These are phyloP conservation scores for Leishmania guyanensis DNA, from an alignment of 208 protist species.

Conservation along the genomic window DNA sequence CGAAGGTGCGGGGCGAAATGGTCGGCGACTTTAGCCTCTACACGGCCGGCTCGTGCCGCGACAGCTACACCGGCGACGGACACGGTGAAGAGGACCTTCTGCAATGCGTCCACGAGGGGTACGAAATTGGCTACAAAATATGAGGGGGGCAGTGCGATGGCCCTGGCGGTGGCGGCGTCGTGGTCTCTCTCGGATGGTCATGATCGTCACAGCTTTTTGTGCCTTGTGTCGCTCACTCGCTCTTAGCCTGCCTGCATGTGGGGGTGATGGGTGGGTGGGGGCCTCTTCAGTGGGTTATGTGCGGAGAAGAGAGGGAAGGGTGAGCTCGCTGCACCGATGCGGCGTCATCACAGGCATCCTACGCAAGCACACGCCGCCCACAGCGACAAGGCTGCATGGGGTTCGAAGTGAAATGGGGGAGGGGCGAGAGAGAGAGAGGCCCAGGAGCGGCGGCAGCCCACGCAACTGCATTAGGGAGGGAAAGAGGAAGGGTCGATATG, in stretches of 20 bases:
- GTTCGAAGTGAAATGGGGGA: too few species aligned
- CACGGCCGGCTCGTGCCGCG: constrained; percentile 72
- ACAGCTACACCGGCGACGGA: constrained; percentile 72
- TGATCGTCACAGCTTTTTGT: background rate
- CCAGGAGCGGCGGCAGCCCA: background rate
- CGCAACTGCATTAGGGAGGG: background rate
- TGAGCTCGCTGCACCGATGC: background rate
- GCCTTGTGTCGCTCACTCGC: background rate
- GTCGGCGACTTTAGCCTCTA: constrained; percentile 82
- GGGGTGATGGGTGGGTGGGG: background rate
- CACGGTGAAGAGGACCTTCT: constrained; percentile 88
- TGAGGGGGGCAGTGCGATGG: constrained; percentile 17
- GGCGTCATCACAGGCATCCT: background rate
- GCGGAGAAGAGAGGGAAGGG: background rate
- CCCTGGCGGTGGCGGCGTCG: too few species aligned
- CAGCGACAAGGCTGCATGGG: too few species aligned
- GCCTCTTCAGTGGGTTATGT: background rate
- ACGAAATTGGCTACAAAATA: constrained; percentile 85
- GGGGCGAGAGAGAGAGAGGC: background rate
- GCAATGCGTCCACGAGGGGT: constrained; percentile 82
- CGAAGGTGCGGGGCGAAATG: constrained; percentile 76
- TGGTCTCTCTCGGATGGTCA: background rate
- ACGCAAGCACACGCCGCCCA: background rate
- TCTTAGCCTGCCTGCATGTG: background rate
- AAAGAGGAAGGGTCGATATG: background rate